Conservation (phyloP, 2,329 filamentous ascomycete genomes). For the Cercospora sesami region DNA sequence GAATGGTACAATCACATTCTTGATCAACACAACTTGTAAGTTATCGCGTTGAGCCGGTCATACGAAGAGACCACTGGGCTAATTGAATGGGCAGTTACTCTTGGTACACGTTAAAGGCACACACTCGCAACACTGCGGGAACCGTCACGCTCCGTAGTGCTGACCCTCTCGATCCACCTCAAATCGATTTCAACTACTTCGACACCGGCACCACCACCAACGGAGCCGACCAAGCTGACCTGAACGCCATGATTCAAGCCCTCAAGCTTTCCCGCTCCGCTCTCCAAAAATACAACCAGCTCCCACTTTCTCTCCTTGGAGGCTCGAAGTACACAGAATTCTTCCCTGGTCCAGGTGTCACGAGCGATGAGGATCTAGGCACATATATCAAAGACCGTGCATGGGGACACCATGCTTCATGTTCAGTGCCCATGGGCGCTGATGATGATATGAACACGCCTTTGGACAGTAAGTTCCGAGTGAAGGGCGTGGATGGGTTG, state of each 20-base stretch:
- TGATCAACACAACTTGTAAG: constrained; percentile 39
- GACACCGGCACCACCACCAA: constrained; percentile 48
- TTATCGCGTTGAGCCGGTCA: background rate
- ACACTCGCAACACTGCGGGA: constrained; percentile 62
- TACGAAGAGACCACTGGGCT: background rate
- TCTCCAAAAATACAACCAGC: constrained; percentile 14
- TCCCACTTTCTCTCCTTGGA: background rate
- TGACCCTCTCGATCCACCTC: constrained; percentile 64
- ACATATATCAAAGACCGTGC: constrained; percentile 47
- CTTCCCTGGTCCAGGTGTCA: constrained; percentile 46
- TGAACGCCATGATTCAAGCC: constrained; percentile 57
- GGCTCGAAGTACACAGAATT: constrained; percentile 38
- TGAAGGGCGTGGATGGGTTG: constrained; percentile 18
- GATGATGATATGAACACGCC: constrained; percentile 21
- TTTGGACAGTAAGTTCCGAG: constrained; percentile 21
- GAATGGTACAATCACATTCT: constrained; percentile 52
- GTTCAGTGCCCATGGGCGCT: constrained; percentile 56
- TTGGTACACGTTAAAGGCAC: constrained; percentile 60
- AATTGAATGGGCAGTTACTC: constrained; percentile 41
- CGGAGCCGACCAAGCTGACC: constrained; percentile 42
- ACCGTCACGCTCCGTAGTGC: constrained; percentile 61
- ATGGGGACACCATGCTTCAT: constrained; percentile 60
- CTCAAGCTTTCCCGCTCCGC: constrained; percentile 47
- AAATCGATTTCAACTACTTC: constrained; percentile 64
- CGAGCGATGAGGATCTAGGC: constrained; percentile 48